Conservation (phyloP, 495 filamentous ascomycete genomes). For the Amorphotheca resinae region DNA sequence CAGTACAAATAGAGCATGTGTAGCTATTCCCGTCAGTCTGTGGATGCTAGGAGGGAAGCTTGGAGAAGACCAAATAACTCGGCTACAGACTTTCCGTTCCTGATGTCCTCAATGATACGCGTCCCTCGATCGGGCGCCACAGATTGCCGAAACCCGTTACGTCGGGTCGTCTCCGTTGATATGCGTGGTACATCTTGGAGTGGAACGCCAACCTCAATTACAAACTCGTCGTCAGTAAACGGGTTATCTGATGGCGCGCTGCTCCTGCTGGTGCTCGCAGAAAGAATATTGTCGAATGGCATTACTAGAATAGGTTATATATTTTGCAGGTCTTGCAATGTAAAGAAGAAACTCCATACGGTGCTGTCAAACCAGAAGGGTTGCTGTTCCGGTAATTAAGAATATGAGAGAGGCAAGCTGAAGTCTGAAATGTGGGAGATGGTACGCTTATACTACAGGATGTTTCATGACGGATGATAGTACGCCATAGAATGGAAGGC, state of each 20-base stretch:
- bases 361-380: not conserved
- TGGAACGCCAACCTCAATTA: not conserved
- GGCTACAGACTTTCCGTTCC: constrained; percentile 8
- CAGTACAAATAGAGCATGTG: constrained; percentile 6
- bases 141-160: constrained; percentile 4
- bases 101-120: constrained; percentile 7
- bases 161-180: constrained; percentile 2
- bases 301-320: not conserved
- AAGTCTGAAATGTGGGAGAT: no score
- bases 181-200: not conserved
- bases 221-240: not conserved
- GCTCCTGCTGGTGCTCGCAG: not conserved
- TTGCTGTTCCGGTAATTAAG: no score
- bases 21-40: no score
- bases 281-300: not conserved
- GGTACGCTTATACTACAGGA: no score
- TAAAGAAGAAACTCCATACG: not conserved
- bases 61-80: not conserved
- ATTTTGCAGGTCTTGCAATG: not conserved
- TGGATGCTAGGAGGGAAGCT: not conserved
- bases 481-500: no score
- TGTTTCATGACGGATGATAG: no score
- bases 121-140: not conserved
- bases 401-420: no score
- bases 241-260: not conserved